phyloP scores from a whole-genome alignment of 306 rosid species.

The Gastrolobium villosum region DNA sequence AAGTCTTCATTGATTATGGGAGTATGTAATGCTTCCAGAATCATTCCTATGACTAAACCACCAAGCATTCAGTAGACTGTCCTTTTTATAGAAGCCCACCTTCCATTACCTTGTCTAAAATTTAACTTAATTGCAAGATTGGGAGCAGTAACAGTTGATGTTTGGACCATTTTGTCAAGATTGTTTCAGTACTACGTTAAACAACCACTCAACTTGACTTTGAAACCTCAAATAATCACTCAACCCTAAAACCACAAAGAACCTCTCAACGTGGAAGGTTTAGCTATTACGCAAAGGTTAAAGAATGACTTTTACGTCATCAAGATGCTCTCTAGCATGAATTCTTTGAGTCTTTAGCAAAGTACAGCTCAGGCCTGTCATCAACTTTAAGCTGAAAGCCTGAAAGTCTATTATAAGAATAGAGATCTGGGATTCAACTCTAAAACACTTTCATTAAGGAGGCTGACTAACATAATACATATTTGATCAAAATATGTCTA shows the following conservation, averaged over 20 bases:
- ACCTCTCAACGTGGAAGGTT: neutral
- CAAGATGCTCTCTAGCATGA: neutral
- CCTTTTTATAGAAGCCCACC: neutral
- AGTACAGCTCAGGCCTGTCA: neutral
- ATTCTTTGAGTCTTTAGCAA: neutral
- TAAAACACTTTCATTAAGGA: neutral
- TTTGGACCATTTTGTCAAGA: too few species aligned
- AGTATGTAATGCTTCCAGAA: neutral
- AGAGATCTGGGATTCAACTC: slow-evolving; percentile 6
- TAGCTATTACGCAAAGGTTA: neutral
- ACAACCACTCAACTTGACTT: neutral
- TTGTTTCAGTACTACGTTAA: neutral
- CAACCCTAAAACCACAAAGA: neutral
- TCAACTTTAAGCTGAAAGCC: neutral
- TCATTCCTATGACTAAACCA: neutral
- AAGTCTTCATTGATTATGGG: neutral
- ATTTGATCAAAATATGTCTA: slow-evolving; percentile 10
- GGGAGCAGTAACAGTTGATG: too few species aligned
- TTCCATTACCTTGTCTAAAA: neutral
- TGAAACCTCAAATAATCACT: neutral
- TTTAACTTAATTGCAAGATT: neutral
- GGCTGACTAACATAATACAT: neutral
- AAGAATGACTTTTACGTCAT: neutral
- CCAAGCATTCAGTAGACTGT: neutral
- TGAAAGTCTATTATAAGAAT: neutral